A percentile compares a stretch with the other conserved stretches of the same genome.
These are phyloP conservation scores for Kwoniella sp. DNA, from an alignment of 768 basidiomycete genomes.

Conservation along the genomic window DNA sequence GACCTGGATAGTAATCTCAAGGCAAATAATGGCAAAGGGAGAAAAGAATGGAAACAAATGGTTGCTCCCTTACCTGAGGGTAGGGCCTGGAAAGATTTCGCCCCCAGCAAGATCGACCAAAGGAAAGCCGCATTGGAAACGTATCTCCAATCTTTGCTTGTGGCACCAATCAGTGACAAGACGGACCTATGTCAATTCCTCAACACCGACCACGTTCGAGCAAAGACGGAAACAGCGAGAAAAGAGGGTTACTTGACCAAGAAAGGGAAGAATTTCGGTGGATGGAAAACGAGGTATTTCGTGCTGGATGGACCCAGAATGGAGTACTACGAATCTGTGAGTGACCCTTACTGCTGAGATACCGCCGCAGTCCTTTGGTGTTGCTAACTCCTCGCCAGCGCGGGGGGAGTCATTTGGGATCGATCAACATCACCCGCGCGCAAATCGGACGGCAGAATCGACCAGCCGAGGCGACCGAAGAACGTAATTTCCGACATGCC, in stretches of 20 bases:
- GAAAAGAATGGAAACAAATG: conserved; percentile 67
- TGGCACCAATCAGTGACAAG: conserved; percentile 81
- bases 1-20: conserved; percentile 79
- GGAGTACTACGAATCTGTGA: conserved; percentile 93
- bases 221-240: conserved; percentile 69
- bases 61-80: conserved; percentile 84
- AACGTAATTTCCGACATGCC: conserved; percentile 93
- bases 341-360: conserved; percentile 55
- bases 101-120: conserved; percentile 94
- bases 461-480: conserved; percentile 68
- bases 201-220: conserved; percentile 82
- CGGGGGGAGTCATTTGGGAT: conserved; percentile 86
- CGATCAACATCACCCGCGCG: conserved; percentile 85
- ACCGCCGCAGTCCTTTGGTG: conserved; percentile 11
- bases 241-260: conserved; percentile 97
- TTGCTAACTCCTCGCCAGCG: too few relatives aligned
- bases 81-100: conserved; percentile 93
- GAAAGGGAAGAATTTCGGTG: conserved; percentile 95
- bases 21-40: conserved; percentile 63
- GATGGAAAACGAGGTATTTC: conserved; percentile 95
- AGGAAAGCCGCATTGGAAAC: conserved; percentile 74
- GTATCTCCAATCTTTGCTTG: conserved; percentile 81
- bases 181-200: conserved; percentile 89
- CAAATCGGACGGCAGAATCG: conserved; percentile 92
- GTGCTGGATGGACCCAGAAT: conserved; percentile 86